phyloP scores from a whole-genome alignment of 2,329 filamentous ascomycete genomes.

The Talaromyces albobiverticillius region DNA sequence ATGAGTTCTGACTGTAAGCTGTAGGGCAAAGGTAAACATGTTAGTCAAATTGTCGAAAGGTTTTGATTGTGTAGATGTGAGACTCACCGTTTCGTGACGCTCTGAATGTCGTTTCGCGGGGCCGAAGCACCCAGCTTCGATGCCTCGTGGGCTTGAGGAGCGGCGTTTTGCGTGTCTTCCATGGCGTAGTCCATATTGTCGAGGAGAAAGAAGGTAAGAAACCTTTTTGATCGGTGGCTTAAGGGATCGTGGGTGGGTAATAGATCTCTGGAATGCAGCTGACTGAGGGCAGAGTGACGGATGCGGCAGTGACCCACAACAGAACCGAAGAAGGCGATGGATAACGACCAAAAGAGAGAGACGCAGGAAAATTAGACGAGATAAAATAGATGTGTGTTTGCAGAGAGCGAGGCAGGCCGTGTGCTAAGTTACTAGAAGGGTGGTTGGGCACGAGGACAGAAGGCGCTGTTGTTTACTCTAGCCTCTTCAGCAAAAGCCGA shows the following conservation, averaged over 20 bases:
- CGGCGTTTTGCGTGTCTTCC: conserved; percentile 67
- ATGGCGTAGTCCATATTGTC: conserved; percentile 52
- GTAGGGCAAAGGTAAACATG: conserved; percentile 11
- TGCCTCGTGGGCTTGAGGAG: conserved; percentile 60
- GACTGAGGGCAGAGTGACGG: conserved; percentile 10
- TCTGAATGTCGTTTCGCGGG: conserved; percentile 65
- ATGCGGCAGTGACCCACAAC: conserved; percentile 11
- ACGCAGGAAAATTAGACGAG: no score
- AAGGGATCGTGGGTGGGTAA: conserved; percentile 23
- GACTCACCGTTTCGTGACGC: conserved; percentile 70
- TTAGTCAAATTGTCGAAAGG: background rate
- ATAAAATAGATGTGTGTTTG: no score
- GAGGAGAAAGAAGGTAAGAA: background rate
- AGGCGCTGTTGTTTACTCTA: no score
- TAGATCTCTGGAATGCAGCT: conserved; percentile 15
- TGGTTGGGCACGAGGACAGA: no score
- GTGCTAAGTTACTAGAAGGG: no score
- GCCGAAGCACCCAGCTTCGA: conserved; percentile 58
- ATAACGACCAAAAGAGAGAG: no score
- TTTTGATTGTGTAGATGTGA: background rate
- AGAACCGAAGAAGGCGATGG: background rate
- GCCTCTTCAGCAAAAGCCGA: no score
- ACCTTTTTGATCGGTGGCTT: conserved; percentile 7
- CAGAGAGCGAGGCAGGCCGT: no score
- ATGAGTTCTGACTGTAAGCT: conserved; percentile 97